Evolutionary conservation across 352 stramenopile species (phyloP).

Genomic region (Thraustochytrium sp.): DNA sequence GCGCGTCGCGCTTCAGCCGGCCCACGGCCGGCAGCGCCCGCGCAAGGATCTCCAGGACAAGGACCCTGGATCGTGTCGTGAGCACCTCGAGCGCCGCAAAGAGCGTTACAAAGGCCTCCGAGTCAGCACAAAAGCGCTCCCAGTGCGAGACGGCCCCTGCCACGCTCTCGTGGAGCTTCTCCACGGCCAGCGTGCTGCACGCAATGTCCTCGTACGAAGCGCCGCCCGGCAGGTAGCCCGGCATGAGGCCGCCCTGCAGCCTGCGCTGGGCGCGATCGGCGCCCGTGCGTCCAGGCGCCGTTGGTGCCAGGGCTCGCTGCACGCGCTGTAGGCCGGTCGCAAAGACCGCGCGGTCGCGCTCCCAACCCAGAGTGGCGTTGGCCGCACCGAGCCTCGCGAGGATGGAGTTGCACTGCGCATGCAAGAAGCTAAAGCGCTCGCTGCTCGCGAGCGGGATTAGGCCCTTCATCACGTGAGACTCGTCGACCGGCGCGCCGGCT

Average conservation of each 20-base stretch:
- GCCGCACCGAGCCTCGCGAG: not conserved
- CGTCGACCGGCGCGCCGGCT: not conserved
- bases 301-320: not conserved
- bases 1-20: not conserved
- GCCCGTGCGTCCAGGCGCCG: not conserved
- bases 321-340: not conserved
- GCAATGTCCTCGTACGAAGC: constrained; percentile 8
- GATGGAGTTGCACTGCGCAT: not conserved
- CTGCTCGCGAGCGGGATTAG: not conserved
- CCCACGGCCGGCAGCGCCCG: not conserved
- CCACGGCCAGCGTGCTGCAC: not conserved
- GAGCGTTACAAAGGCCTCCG: not conserved
- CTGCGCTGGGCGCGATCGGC: not conserved
- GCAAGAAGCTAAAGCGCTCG: not conserved
- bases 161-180: not conserved
- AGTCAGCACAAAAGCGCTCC: not conserved
- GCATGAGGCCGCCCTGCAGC: constrained; percentile 8
- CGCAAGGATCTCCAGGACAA: not conserved
- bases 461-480: not conserved
- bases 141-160: not conserved
- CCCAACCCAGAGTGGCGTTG: not conserved
- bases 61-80: not conserved
- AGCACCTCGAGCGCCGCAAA: not conserved
- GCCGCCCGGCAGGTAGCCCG: not conserved
- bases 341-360: constrained; percentile 1